These are phyloP conservation scores for Ceratocystis cubensis DNA, from an alignment of 2,329 filamentous ascomycete species.

Conservation along the genomic window DNA sequence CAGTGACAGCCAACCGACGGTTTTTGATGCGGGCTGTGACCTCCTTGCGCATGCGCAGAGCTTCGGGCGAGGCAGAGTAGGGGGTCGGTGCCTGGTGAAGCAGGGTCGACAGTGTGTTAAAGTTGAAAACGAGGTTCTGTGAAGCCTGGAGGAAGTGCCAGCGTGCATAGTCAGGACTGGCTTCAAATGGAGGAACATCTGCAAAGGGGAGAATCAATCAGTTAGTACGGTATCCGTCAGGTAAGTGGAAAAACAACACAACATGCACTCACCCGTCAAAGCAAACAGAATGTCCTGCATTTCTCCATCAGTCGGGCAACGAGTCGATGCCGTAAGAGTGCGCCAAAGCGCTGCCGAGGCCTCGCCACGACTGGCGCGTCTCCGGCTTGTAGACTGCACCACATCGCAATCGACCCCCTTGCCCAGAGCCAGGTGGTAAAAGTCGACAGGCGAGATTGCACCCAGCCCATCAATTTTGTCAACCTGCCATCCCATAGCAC, in stretches of 20 bases:
- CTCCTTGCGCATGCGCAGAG: not conserved
- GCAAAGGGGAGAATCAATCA: not conserved
- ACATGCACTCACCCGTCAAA: conserved; percentile 12
- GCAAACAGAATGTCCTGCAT: conserved; percentile 19
- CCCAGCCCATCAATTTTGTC: conserved; percentile 19
- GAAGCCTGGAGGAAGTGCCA: conserved; percentile 17
- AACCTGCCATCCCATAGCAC: conserved; percentile 19
- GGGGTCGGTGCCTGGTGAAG: conserved; percentile 8
- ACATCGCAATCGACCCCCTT: conserved; percentile 12
- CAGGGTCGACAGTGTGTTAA: conserved; percentile 13
- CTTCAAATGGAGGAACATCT: conserved; percentile 13
- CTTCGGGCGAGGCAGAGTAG: conserved; percentile 10
- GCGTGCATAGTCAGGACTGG: conserved; percentile 16
- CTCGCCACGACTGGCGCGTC: conserved; percentile 9
- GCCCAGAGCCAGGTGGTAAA: conserved; percentile 7
- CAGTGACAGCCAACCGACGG: conserved; percentile 17
- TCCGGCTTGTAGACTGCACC: conserved; percentile 9
- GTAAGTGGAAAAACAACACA: not conserved
- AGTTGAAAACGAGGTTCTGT: conserved; percentile 10
- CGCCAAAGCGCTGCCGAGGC: conserved; percentile 16
- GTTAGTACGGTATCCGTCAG: not conserved
- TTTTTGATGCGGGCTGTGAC: conserved; percentile 8
- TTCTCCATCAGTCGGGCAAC: conserved; percentile 9
- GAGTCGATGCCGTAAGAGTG: conserved; percentile 12
- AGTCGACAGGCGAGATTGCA: conserved; percentile 15